Evolutionary conservation across 2,329 filamentous ascomycete genomes (phyloP), one percentile per base, ranked within the genome.

Genomic region (Xylariomycetidae sp.): DNA sequence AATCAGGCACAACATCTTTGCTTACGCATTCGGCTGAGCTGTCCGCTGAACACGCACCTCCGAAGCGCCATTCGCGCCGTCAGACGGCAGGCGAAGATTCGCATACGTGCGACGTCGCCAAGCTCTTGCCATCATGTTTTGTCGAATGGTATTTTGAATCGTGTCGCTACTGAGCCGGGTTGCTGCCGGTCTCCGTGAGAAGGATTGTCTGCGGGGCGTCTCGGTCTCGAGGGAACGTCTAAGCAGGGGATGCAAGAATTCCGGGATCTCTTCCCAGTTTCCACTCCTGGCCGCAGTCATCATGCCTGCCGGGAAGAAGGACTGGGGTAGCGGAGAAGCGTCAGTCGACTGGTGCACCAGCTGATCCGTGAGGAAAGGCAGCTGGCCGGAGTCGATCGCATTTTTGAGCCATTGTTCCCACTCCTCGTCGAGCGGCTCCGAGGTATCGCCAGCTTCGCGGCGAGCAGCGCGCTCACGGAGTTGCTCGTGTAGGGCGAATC

Each of bases 341-440:
- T n/a, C n/a, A n/a, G n/a, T n/a, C n/a, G n/a, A n/a, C n/a, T n/a
- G n/a, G n/a, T n/a, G n/a, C n/a, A n/a, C n/a, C n/a, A n/a, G n/a
- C n/a, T n/a, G n/a, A 28, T 67, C 64, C 4, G 64, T 61, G 16
- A 72, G 51, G 31, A 67, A 63, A 13, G 69, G 62, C 23, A 79
- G 59, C 35, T 73, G 64, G 38, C 80, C 80, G 5, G 73, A 68
- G 50, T 85, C 81, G 30, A 82, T 73, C 27, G 75, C 79, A 48
- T 80, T 78, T 58, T 85, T 85, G 40, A 85, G 63, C 74, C 80
- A 86, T 55, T 83, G 79, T 56, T 86, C 82, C 80, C 79, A 85
- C 48, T 82, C 80, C 42, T 82, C 79, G 50, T 85, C 81, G 45
- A 85, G 68, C 16, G 76, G 69, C 29, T 72, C 68, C 12, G 70